Percentiles rank a stretch among this genome's conserved stretches.
phyloP scores from a whole-genome alignment of 345 rosid species.

The Cardamine resedifolia region DNA sequence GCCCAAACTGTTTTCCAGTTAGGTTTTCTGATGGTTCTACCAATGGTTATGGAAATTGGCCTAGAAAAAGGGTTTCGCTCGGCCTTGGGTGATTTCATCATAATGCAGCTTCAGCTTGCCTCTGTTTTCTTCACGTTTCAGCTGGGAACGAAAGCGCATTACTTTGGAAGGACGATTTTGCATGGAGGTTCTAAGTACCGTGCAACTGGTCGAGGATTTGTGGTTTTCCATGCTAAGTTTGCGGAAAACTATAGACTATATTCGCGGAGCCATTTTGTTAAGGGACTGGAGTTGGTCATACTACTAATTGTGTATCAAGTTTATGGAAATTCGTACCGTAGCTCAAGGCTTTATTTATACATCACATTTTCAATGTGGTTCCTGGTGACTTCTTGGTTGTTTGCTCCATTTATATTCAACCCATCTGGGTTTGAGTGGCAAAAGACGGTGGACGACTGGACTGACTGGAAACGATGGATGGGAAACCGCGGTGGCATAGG shows the following conservation, averaged over 20 bases:
- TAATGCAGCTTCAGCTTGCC: slow-evolving; percentile 97
- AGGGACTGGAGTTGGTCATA: slow-evolving; percentile 77
- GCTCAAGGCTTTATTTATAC: slow-evolving; percentile 65
- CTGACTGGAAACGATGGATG: slow-evolving; percentile 99
- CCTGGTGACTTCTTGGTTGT: slow-evolving; percentile 90
- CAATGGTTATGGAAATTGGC: slow-evolving; percentile 97
- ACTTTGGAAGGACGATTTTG: slow-evolving; percentile 86
- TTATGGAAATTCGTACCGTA: slow-evolving; percentile 71
- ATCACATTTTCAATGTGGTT: slow-evolving; percentile 92
- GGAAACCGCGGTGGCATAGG: slow-evolving; percentile 95
- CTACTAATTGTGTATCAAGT: slow-evolving; percentile 70
- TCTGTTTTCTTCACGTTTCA: slow-evolving; percentile 95
- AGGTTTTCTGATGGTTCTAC: slow-evolving; percentile 79
- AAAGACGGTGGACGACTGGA: slow-evolving; percentile 94
- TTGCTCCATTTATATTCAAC: slow-evolving; percentile 91
- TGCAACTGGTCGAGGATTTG: slow-evolving; percentile 90
- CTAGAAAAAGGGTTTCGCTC: slow-evolving; percentile 90
- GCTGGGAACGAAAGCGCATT: slow-evolving; percentile 96
- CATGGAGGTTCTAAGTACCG: slow-evolving; percentile 89
- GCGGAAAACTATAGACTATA: slow-evolving; percentile 85
- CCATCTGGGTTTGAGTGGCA: slow-evolving; percentile 99
- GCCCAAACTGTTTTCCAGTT: slow-evolving; percentile 83
- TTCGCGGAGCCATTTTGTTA: slow-evolving; percentile 92
- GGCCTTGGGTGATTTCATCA: slow-evolving; percentile 84
- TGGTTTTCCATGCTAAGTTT: slow-evolving; percentile 88